A percentile compares a stretch with the other conserved stretches of the same genome.
Conservation (phyloP, 495 filamentous ascomycete genomes). For the Penicillium dipodomyicola region DNA sequence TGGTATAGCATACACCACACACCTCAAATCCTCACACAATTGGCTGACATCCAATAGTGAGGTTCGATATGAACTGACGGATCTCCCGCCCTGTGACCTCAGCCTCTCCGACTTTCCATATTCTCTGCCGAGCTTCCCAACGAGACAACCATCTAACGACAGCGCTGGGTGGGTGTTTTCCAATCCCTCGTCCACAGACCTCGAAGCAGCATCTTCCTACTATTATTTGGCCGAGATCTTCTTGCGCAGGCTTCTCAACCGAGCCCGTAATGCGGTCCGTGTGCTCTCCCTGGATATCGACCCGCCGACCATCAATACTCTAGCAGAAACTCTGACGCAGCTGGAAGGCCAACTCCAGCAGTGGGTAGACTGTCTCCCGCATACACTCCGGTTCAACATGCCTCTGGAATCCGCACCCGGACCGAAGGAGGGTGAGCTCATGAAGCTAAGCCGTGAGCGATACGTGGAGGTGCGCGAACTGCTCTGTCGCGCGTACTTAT, state of each 20-base stretch:
- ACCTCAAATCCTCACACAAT: background rate
- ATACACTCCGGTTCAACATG: conserved; percentile 32
- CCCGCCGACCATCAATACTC: conserved; percentile 24
- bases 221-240: conserved; percentile 43
- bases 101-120: conserved; percentile 36
- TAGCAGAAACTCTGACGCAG: conserved; percentile 29
- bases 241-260: conserved; percentile 38
- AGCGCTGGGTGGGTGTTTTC: conserved; percentile 18
- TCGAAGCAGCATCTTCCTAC: conserved; percentile 35
- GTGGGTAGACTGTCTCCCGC: conserved; percentile 38
- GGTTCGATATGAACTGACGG: conserved; percentile 36
- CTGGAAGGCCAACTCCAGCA: conserved; percentile 38
- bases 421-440: conserved; percentile 28
- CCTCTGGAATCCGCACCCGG: conserved; percentile 24
- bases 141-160: conserved; percentile 15
- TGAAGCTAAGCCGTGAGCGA: conserved; percentile 37
- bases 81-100: conserved; percentile 33
- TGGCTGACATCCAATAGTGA: conserved; percentile 20
- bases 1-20: conserved; percentile 20
- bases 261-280: conserved; percentile 35
- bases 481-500: conserved; percentile 39
- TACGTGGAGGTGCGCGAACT: conserved; percentile 41
- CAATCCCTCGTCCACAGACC: conserved; percentile 23
- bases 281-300: conserved; percentile 30
- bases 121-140: conserved; percentile 34